These are phyloP conservation scores for Pistacia atlantica DNA, from an alignment of 345 rosid genomes.

Conservation along the genomic window DNA sequence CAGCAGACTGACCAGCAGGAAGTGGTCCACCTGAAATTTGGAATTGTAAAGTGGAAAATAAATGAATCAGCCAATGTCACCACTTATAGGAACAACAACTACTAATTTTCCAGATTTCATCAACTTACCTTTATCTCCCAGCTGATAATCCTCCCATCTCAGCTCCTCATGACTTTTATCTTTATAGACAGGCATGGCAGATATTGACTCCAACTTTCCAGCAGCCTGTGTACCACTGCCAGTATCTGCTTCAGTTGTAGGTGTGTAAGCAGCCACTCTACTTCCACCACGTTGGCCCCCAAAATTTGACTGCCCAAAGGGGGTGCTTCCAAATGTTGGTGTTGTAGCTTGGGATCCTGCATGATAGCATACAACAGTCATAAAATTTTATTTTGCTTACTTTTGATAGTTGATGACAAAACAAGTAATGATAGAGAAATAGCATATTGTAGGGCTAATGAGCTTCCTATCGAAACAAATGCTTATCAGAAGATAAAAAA, in stretches of 20 bases:
- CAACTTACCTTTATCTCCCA: conserved; percentile 87
- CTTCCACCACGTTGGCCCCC: conserved; percentile 84
- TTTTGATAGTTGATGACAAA: background rate
- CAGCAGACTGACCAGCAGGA: conserved; percentile 64
- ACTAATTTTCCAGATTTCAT: background rate
- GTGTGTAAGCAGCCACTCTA: conserved; percentile 64
- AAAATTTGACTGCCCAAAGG: conserved; percentile 72
- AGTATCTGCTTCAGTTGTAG: conserved; percentile 66
- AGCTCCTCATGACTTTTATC: conserved; percentile 90
- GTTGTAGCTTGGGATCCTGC: conserved; percentile 70
- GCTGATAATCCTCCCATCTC: conserved; percentile 94
- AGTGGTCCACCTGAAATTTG: conserved; percentile 70
- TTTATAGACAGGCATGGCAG: conserved; percentile 77
- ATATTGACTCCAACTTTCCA: conserved; percentile 82
- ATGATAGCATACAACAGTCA: conserved; percentile 22
- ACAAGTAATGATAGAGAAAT: background rate
- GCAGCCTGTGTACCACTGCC: conserved; percentile 53
- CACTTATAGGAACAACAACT: conserved; percentile 1
- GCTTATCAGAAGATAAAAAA: background rate
- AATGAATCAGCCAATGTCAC: conserved; percentile 7
- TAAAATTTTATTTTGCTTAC: background rate
- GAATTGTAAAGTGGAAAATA: background rate
- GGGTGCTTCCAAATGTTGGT: conserved; percentile 63
- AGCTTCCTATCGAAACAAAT: background rate
- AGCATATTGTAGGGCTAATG: background rate